Evolutionary conservation across 129 eudicot genomes (phyloP), one percentile per base, ranked within the genome.

Genomic region (Helichrysum umbraculigerum): DNA sequence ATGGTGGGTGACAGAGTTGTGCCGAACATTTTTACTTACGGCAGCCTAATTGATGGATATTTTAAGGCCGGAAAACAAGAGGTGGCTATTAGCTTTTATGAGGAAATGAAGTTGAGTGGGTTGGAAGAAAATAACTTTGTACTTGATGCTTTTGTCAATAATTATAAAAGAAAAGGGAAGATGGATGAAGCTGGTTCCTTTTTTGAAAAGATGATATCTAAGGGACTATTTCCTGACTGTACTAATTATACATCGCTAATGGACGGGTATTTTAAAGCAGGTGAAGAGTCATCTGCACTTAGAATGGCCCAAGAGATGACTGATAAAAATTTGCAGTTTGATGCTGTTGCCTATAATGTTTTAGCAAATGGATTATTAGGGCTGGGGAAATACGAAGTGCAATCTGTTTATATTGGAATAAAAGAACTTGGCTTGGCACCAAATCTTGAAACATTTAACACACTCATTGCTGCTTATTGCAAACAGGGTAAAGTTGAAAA

Each of bases 191-290:
- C 97, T 21, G 84, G 83, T 66, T 70, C 75, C 7, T 78, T 95
- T 44, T 84, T 87, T 60, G 72, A 78, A 60, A 82, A 83, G 52
- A 85, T 74, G 67, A 76, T 76, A 63, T 87, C 90, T 7, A 75
- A 59, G 72, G 96, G 92, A 77, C 74, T 95, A 47, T 72, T 74
- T 68, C 81, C 86, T 28, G 97, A 95, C 79, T 80, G 79, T 78
- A 87, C 76, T 66, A 91, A 80, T 76, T 91, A 91, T 81, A 95
- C 99, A 2, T 85, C 93, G 12, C 59, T 95, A 78, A 89, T 95
- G 93, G 97, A 95, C 86, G 94, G 92, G 6, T 79, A 86, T 74
- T 95, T 95, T 66, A 95, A 89, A 87, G 74, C 90, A 42, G 92
- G 99, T 32, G 84, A 91, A 73, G 91, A 83, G 65, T 87, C 92